Evolutionary conservation across 805 yeast genomes (phyloP).

Genomic region (Hanseniaspora guilliermondii): DNA sequence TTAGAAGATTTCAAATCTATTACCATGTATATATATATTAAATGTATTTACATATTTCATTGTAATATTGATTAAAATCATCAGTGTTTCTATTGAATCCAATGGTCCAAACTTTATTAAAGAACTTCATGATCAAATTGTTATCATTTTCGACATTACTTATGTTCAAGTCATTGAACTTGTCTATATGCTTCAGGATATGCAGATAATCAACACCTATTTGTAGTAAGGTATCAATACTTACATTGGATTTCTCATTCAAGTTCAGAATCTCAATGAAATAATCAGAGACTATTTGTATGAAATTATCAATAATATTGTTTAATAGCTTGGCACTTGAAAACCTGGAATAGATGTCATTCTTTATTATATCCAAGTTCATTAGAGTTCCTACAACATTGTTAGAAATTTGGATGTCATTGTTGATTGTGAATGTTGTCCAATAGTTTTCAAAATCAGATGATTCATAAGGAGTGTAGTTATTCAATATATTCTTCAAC

Average conservation of each 20-base stretch:
- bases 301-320: neutral
- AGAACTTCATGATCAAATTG: neutral
- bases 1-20: neutral
- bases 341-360: conserved; percentile 4
- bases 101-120: neutral
- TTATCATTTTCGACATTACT: neutral
- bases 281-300: conserved; percentile 3
- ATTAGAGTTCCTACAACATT: conserved; percentile 3
- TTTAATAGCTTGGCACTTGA: neutral
- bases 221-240: conserved; percentile 4
- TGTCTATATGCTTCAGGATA: neutral
- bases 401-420: neutral
- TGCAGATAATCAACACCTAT: conserved; percentile 9
- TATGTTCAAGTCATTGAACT: neutral
- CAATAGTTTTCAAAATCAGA: conserved; percentile 2
- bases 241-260: neutral
- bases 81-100: conserved; percentile 1
- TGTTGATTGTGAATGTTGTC: conserved; percentile 6
- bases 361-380: conserved; percentile 5
- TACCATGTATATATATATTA: neutral
- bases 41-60: conserved; percentile 6
- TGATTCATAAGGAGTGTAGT: neutral
- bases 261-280: conserved; percentile 1
- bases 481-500: conserved; percentile 2
- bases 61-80: conserved; percentile 6